Conservation (phyloP, 257 asterid genomes). For the Capsicum pubescens region DNA sequence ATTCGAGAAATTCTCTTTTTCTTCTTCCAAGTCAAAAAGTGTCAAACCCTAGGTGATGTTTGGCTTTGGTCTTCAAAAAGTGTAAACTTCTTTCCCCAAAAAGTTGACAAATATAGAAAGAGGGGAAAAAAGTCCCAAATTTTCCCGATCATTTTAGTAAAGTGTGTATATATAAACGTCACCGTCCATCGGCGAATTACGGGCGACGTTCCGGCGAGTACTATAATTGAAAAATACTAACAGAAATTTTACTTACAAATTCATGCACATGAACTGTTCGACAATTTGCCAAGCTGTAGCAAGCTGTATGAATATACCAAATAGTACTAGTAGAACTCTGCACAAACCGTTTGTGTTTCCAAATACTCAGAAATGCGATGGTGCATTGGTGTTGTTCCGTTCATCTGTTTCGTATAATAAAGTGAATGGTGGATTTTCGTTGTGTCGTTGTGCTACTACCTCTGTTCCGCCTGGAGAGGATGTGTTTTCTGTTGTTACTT, state of each 20-base stretch:
- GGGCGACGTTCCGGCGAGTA: neutral
- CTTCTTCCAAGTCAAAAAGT: neutral
- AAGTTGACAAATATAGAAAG: neutral
- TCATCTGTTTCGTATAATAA: neutral
- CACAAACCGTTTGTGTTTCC: neutral
- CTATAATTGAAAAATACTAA: neutral
- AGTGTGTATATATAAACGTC: neutral
- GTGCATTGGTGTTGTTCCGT: slow-evolving; percentile 20
- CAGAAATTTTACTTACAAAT: neutral
- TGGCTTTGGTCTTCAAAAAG: neutral
- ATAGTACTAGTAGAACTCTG: neutral
- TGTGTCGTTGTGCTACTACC: slow-evolving; percentile 38
- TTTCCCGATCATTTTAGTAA: slow-evolving; percentile 4
- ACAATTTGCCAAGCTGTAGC: slow-evolving; percentile 21
- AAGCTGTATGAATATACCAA: slow-evolving; percentile 25
- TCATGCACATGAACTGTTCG: slow-evolving; percentile 27
- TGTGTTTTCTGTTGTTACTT: slow-evolving; percentile 58
- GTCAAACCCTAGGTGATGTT: slow-evolving; percentile 15
- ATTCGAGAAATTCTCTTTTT: too few relatives aligned
- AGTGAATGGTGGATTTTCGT: neutral
- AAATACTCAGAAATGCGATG: neutral
- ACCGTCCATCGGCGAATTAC: neutral
- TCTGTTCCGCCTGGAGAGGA: slow-evolving; percentile 33
- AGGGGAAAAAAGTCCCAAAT: neutral
- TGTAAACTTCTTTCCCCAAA: neutral